Conservation (phyloP, 441 rosid species). For the Biscutella laevigata region DNA sequence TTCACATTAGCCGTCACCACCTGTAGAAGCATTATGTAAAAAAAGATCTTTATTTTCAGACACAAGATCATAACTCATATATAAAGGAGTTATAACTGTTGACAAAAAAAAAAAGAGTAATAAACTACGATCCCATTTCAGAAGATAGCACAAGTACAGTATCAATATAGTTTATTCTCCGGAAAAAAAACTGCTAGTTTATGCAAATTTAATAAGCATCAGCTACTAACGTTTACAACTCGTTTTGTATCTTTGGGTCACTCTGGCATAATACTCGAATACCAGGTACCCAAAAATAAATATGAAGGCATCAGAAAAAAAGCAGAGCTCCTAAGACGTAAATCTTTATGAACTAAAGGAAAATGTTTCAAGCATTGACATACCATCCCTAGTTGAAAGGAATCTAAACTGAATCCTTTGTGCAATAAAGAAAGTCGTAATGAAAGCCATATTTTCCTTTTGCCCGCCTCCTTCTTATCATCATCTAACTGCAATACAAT, state of each 20-base stretch:
- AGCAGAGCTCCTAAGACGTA: background rate
- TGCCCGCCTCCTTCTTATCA: slow-evolving; percentile 72
- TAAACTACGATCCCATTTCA: background rate
- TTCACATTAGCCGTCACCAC: slow-evolving; percentile 66
- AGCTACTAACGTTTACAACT: slow-evolving; percentile 2
- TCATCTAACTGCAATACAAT: slow-evolving; percentile 73
- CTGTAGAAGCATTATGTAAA: slow-evolving; percentile 33
- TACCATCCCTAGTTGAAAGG: slow-evolving; percentile 95
- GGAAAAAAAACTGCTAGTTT: background rate
- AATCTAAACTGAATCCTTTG: slow-evolving; percentile 63
- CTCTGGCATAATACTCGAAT: slow-evolving; percentile 1
- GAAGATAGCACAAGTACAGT: slow-evolving; percentile 6
- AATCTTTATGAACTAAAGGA: background rate
- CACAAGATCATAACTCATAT: slow-evolving; percentile 2
- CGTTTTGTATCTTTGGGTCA: background rate
- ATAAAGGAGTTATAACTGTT: background rate
- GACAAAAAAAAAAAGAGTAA: background rate
- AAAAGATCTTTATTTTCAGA: slow-evolving; percentile 10
- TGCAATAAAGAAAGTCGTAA: slow-evolving; percentile 76
- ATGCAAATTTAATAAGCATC: slow-evolving; percentile 4
- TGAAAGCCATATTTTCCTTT: slow-evolving; percentile 87
- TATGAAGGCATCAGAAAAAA: background rate
- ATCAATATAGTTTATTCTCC: background rate
- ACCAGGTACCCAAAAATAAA: background rate
- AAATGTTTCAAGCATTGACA: slow-evolving; percentile 21